Evolutionary conservation across 1,284 basidiomycete species (phyloP).

Genomic region (Jaminaea rosea): DNA sequence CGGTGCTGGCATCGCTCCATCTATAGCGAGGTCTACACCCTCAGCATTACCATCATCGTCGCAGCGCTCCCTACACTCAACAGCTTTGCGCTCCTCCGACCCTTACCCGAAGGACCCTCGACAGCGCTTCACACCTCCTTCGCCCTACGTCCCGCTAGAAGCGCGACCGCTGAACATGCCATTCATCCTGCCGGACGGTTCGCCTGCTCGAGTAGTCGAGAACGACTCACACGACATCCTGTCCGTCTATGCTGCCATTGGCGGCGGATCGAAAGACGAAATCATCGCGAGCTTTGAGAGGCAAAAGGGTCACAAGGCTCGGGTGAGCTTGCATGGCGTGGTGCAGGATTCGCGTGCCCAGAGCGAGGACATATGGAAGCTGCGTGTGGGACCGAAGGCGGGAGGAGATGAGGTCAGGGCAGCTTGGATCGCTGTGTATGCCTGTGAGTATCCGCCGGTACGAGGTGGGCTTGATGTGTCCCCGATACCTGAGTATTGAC

Average conservation of each 20-base stretch:
- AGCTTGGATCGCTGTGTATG: constrained; percentile 18
- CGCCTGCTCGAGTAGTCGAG: constrained; percentile 1
- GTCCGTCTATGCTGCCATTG: neutral
- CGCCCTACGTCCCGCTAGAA: constrained; percentile 2
- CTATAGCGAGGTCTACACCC: too few relatives aligned
- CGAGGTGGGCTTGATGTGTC: neutral
- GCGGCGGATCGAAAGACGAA: neutral
- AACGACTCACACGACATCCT: constrained; percentile 1
- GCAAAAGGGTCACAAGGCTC: neutral
- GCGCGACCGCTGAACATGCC: constrained; percentile 1
- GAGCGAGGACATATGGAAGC: constrained; percentile 11
- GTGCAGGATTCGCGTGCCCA: constrained; percentile 19
- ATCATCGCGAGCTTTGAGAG: too few relatives aligned
- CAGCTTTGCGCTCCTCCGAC: too few relatives aligned
- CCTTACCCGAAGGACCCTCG: neutral
- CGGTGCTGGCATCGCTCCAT: too few relatives aligned
- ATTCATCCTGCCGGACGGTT: constrained; percentile 8
- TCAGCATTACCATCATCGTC: too few relatives aligned
- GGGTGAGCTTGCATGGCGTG: constrained; percentile 14
- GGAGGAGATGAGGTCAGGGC: neutral
- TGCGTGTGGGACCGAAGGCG: neutral
- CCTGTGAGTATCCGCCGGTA: constrained; percentile 4
- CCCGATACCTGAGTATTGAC: neutral
- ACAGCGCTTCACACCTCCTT: constrained; percentile 2
- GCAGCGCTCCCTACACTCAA: too few relatives aligned